Evolutionary conservation across 768 basidiomycete genomes (phyloP).

Genomic region (Macrocybe gigantea): DNA sequence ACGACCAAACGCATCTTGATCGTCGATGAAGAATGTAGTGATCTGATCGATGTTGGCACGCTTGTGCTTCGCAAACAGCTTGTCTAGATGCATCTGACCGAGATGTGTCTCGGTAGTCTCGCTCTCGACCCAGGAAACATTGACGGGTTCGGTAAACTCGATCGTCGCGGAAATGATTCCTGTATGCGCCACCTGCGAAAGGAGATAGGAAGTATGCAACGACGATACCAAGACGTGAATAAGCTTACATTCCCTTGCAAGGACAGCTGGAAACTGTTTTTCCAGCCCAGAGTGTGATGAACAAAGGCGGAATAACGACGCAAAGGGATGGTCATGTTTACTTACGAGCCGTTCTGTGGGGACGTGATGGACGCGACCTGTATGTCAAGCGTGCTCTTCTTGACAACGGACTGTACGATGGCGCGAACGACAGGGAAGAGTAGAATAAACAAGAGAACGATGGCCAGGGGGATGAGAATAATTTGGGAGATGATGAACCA

Average conservation of each 20-base stretch:
- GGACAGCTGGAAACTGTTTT: slow-evolving; percentile 40
- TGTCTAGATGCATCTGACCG: slow-evolving; percentile 46
- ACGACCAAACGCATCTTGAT: slow-evolving; percentile 52
- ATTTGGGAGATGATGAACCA: slow-evolving; percentile 59
- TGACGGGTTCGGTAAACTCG: slow-evolving; percentile 49
- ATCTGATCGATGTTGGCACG: slow-evolving; percentile 59
- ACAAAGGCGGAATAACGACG: neutral
- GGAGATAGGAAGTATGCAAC: neutral
- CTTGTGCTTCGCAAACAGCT: slow-evolving; percentile 45
- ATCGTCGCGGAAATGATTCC: slow-evolving; percentile 62
- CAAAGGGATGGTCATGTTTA: neutral
- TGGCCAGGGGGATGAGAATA: slow-evolving; percentile 44
- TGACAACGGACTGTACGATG: slow-evolving; percentile 60
- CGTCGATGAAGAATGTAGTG: slow-evolving; percentile 48
- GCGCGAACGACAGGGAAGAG: slow-evolving; percentile 65
- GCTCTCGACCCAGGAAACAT: slow-evolving; percentile 52
- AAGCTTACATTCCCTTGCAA: slow-evolving; percentile 48
- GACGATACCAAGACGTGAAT: neutral
- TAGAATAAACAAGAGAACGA: slow-evolving; percentile 61
- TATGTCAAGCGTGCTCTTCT: slow-evolving; percentile 48
- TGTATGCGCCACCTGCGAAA: slow-evolving; percentile 52
- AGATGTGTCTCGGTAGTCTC: slow-evolving; percentile 40
- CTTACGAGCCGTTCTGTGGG: slow-evolving; percentile 55
- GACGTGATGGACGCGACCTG: slow-evolving; percentile 43
- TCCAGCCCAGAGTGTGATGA: neutral